A percentile compares a stretch with the other conserved stretches of the same genome.
These are phyloP conservation scores for Gossypium gossypioides DNA, from an alignment of 441 rosid genomes.

Conservation along the genomic window DNA sequence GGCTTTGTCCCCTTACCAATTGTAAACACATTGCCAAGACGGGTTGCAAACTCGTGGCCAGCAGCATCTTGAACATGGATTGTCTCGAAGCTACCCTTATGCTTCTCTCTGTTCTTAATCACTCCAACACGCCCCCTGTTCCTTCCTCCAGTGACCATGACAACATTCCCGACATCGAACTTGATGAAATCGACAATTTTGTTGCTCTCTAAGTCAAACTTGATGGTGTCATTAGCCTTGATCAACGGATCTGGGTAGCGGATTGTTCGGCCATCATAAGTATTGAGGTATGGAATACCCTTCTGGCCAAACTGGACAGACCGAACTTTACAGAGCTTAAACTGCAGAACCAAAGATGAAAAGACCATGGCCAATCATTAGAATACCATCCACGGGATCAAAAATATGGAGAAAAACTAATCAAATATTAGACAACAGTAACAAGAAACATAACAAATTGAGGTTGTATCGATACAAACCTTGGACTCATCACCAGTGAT, in stretches of 20 bases:
- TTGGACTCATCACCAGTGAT: slow-evolving; percentile 63
- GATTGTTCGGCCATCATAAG: slow-evolving; percentile 70
- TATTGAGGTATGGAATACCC: slow-evolving; percentile 65
- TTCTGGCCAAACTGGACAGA: slow-evolving; percentile 56
- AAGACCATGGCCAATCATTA: background rate
- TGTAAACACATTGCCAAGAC: slow-evolving; percentile 63
- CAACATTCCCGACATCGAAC: slow-evolving; percentile 69
- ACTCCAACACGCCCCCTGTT: slow-evolving; percentile 75
- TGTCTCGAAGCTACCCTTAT: background rate
- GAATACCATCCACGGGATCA: background rate
- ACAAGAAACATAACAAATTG: background rate
- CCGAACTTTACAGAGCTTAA: slow-evolving; percentile 65
- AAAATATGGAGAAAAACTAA: background rate
- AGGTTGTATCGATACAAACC: slow-evolving; percentile 21
- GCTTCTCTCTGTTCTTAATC: background rate
- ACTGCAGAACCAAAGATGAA: slow-evolving; percentile 22
- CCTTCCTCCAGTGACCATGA: slow-evolving; percentile 74
- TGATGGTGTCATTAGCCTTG: slow-evolving; percentile 70
- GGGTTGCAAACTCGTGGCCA: slow-evolving; percentile 61
- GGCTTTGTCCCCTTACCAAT: slow-evolving; percentile 66
- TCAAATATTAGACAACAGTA: background rate
- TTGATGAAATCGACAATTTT: slow-evolving; percentile 67
- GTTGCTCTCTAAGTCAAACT: slow-evolving; percentile 58
- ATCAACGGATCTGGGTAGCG: slow-evolving; percentile 67
- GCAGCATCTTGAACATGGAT: background rate